These are phyloP conservation scores for Penicillium olsonii DNA, from an alignment of 2,329 filamentous ascomycete genomes.

Conservation along the genomic window DNA sequence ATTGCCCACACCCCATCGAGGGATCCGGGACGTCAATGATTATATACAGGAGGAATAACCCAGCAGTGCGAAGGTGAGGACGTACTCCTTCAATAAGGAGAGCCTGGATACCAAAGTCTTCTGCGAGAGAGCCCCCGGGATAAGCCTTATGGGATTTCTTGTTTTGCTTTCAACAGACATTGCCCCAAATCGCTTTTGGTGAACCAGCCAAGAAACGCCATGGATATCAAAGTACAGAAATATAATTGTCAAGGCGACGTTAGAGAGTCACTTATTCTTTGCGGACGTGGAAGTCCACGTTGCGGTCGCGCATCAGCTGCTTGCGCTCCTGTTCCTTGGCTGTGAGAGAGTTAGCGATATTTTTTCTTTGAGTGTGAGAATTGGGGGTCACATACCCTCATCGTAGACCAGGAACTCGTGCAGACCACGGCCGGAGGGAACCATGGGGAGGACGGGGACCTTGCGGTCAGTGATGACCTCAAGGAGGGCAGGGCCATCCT, in stretches of 20 bases:
- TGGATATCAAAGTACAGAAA: conserved; percentile 44
- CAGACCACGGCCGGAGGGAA: conserved; percentile 80
- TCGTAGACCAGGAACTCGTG: conserved; percentile 94
- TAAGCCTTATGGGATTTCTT: conserved; percentile 11
- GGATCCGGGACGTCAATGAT: conserved; percentile 7
- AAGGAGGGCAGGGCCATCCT: conserved; percentile 86
- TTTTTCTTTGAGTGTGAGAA: conserved; percentile 1
- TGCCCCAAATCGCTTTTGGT: conserved; percentile 35
- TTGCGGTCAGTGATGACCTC: conserved; percentile 86
- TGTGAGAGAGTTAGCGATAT: conserved; percentile 35
- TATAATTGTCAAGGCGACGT: conserved; percentile 25
- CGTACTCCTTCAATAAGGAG: neutral
- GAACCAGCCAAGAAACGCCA: conserved; percentile 41
- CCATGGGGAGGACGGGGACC: conserved; percentile 92
- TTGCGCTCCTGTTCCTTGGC: conserved; percentile 69
- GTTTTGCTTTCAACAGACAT: conserved; percentile 17
- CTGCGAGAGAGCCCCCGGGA: conserved; percentile 7
- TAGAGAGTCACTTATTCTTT: conserved; percentile 21
- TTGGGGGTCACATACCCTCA: conserved; percentile 56
- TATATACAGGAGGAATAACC: conserved; percentile 12
- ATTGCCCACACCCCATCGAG: conserved; percentile 2
- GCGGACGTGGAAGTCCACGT: conserved; percentile 26
- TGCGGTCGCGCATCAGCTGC: conserved; percentile 67
- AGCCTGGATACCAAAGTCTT: neutral
- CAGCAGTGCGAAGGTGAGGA: conserved; percentile 1